Evolutionary conservation across 139 green algal species (phyloP), one percentile per base, ranked within the genome.

Genomic region (Chlamydomonas schloesseri): DNA sequence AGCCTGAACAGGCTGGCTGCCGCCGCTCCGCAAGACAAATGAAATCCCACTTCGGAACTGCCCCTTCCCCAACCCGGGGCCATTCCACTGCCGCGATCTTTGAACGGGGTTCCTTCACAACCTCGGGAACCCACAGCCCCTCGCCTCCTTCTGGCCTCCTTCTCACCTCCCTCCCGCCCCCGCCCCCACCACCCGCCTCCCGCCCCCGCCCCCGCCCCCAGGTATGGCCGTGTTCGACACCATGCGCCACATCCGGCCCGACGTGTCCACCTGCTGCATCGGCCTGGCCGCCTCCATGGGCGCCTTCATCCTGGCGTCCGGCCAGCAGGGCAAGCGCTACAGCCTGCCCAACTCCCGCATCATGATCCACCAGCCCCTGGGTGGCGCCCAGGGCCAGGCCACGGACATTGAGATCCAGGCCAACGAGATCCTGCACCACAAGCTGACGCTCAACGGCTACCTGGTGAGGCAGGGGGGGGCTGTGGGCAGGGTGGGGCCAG

Each of bases 351-450:
- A 99, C 95, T 97, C 94, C 34, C 95, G 98, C 75, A 99, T 99
- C 92, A 99, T 99, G 98, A 99, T 99, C 88, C 98, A 99, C 90
- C 98, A 99, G 95, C 98, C 98, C 28, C 92, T 99, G 80, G 98
- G 98, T 91, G 98, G 98, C 42, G 97, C 98, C 5, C 96, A 99
- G 93, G 98, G 98, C 53, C 98, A 99, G 94, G 98, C 98, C 53
- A 98, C 97, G 50, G 98, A 99, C 87, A 99, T 99, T 89, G 98
- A 99, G 93, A 99, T 99, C 88, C 95, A 99, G 93, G 98, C 98
- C 26, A 99, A 99, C 85, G 98, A 99, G 93, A 99, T 99, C 87
- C 89, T 99, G 93, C 98, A 99, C 91, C 98, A 99, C 95, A 99
- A 99, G 93, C 93, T 99, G 46, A 99, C 96, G 14, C 94, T 99